Conservation (phyloP, 2,329 filamentous ascomycete species). For the Fusarium domesticum region DNA sequence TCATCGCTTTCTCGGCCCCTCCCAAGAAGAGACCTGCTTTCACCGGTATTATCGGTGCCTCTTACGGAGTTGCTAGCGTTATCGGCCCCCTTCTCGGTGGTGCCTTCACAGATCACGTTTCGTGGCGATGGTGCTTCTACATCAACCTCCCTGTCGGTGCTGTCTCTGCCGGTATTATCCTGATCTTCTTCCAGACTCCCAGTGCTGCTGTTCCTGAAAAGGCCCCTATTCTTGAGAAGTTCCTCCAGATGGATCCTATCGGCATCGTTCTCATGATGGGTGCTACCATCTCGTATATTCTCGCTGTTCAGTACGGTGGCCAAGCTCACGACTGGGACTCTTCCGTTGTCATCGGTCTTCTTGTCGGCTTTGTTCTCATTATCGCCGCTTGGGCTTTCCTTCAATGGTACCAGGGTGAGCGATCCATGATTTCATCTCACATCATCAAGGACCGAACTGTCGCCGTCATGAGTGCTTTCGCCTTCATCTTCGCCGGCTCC, state of each 20-base stretch:
- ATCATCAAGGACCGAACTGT: slow-evolving; percentile 41
- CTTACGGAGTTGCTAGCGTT: slow-evolving; percentile 37
- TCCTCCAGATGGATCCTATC: slow-evolving; percentile 47
- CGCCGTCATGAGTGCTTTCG: slow-evolving; percentile 36
- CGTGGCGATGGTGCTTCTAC: slow-evolving; percentile 42
- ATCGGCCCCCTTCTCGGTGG: slow-evolving; percentile 38
- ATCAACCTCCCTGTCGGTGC: slow-evolving; percentile 39
- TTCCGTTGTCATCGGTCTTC: slow-evolving; percentile 40
- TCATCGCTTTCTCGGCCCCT: slow-evolving; percentile 44
- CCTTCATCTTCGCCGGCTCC: slow-evolving; percentile 42
- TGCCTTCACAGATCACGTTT: slow-evolving; percentile 37
- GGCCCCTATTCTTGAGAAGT: slow-evolving; percentile 41
- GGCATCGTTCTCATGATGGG: slow-evolving; percentile 46
- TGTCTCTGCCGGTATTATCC: slow-evolving; percentile 35
- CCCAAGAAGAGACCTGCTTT: slow-evolving; percentile 36
- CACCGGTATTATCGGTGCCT: slow-evolving; percentile 38
- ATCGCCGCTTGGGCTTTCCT: slow-evolving; percentile 34
- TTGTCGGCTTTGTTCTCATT: slow-evolving; percentile 40
- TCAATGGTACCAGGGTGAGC: slow-evolving; percentile 44
- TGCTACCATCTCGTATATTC: slow-evolving; percentile 41
- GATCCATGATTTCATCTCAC: slow-evolving; percentile 41
- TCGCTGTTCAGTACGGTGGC: slow-evolving; percentile 49
- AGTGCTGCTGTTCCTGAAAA: slow-evolving; percentile 36
- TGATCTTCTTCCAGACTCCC: slow-evolving; percentile 44
- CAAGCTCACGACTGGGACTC: slow-evolving; percentile 42